Percentiles rank a stretch among this genome's conserved stretches.
Conservation (phyloP, 2,329 filamentous ascomycete genomes). For the Amauroascus verrucosus region DNA sequence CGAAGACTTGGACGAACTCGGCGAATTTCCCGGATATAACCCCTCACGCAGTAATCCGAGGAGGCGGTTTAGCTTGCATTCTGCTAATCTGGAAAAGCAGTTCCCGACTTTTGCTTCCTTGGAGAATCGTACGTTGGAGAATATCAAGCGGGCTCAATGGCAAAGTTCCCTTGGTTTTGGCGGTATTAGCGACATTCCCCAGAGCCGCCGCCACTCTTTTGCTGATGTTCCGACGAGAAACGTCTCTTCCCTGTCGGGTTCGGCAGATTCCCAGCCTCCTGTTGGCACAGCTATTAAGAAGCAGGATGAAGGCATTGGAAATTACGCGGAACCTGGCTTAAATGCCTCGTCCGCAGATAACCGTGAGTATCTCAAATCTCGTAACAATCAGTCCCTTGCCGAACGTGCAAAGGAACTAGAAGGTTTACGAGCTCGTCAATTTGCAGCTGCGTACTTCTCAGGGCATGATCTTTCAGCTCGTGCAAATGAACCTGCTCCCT, state of each 20-base stretch:
- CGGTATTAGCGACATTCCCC: conserved; percentile 36
- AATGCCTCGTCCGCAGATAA: conserved; percentile 31
- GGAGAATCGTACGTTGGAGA: conserved; percentile 38
- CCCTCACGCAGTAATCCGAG: conserved; percentile 30
- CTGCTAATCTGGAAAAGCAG: conserved; percentile 33
- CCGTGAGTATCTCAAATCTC: conserved; percentile 35
- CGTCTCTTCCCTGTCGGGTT: conserved; percentile 32
- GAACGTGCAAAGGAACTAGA: conserved; percentile 27
- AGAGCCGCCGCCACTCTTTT: conserved; percentile 44
- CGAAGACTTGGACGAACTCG: conserved; percentile 38
- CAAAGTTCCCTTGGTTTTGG: conserved; percentile 43
- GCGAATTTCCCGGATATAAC: conserved; percentile 32
- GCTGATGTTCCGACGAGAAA: conserved; percentile 42
- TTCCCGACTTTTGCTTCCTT: conserved; percentile 28
- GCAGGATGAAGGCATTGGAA: conserved; percentile 30
- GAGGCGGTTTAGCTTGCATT: conserved; percentile 39
- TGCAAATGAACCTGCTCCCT: conserved; percentile 23
- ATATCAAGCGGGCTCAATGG: conserved; percentile 41
- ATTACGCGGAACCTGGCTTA: conserved; percentile 29
- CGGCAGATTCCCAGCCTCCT: conserved; percentile 25
- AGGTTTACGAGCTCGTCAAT: conserved; percentile 32
- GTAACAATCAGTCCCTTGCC: conserved; percentile 25
- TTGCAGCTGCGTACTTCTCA: conserved; percentile 37
- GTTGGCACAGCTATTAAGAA: conserved; percentile 23
- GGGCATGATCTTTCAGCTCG: conserved; percentile 30